phyloP scores from a whole-genome alignment of 257 asterid species.

The Scutellaria barbata region DNA sequence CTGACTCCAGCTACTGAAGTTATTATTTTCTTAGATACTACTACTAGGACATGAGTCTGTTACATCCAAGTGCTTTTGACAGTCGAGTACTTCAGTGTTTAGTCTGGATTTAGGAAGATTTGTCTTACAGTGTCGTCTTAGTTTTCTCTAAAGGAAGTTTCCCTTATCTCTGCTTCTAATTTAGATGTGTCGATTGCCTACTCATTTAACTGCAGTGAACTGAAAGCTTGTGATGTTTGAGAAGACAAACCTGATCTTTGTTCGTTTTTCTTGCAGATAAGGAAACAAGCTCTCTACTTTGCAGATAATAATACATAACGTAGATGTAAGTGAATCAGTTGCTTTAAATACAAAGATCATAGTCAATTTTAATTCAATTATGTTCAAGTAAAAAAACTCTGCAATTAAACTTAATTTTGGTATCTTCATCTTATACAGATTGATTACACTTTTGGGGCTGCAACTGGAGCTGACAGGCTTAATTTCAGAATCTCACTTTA shows the following conservation, averaged over 20 bases:
- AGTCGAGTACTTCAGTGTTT: not conserved
- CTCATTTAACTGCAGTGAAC: not conserved
- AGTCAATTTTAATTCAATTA: no score
- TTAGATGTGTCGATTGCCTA: not conserved
- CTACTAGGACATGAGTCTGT: not conserved
- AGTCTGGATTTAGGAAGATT: not conserved
- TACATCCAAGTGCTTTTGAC: no score
- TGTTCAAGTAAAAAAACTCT: no score
- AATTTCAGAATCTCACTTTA: no score
- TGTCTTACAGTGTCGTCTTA: not conserved
- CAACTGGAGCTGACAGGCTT: no score
- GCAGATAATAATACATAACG: constrained; percentile 40
- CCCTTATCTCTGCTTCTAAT: not conserved
- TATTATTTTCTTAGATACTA: not conserved
- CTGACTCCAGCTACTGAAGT: not conserved
- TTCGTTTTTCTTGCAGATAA: constrained; percentile 44
- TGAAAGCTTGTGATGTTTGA: not conserved
- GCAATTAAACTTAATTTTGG: no score
- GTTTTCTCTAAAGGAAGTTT: not conserved
- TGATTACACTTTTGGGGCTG: no score
- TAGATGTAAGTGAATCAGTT: constrained; percentile 46
- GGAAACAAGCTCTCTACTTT: constrained; percentile 44
- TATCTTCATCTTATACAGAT: no score
- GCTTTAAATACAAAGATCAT: not conserved
- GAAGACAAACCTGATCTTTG: constrained; percentile 3